Conservation (phyloP, 371 early-diverging fungal genomes). For the Syncephalastrum contaminatum region DNA sequence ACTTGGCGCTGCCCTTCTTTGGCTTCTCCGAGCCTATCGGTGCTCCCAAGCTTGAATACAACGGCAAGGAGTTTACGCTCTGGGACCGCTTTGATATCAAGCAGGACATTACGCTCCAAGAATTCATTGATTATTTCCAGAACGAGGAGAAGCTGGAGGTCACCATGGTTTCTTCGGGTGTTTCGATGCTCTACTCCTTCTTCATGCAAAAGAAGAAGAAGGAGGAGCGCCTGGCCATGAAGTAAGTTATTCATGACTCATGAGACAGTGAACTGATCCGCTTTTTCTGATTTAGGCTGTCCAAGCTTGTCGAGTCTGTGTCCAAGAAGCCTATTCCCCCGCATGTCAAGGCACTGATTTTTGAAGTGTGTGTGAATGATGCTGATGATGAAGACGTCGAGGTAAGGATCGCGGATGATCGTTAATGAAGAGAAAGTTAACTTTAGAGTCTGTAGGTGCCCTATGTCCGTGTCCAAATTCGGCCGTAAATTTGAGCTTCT, state of each 20-base stretch:
- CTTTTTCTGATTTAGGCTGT: conserved; percentile 46
- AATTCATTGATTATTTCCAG: conserved; percentile 88
- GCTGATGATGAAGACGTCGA: conserved; percentile 91
- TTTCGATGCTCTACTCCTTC: conserved; percentile 92
- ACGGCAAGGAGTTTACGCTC: conserved; percentile 84
- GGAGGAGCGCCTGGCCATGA: conserved; percentile 76
- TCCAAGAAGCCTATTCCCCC: conserved; percentile 86
- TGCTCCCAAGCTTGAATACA: conserved; percentile 82
- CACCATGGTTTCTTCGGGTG: conserved; percentile 94
- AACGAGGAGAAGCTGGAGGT: conserved; percentile 85
- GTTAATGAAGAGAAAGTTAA: not conserved
- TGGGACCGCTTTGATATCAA: conserved; percentile 98
- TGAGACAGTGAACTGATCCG: not conserved
- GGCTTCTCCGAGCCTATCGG: conserved; percentile 98
- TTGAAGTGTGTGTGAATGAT: conserved; percentile 90
- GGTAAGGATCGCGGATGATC: conserved; percentile 44
- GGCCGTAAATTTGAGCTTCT: conserved; percentile 23
- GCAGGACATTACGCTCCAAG: conserved; percentile 84
- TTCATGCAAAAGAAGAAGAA: conserved; percentile 88
- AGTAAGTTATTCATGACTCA: conserved; percentile 21
- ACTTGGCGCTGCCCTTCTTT: conserved; percentile 99
- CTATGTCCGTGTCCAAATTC: conserved; percentile 44
- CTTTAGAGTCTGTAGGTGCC: conserved; percentile 23
- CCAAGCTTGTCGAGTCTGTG: conserved; percentile 78
- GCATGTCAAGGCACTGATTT: conserved; percentile 80